Percentiles rank a stretch among this genome's conserved stretches.
phyloP scores from a whole-genome alignment of 352 stramenopile species.

The Globisporangium nunn region DNA sequence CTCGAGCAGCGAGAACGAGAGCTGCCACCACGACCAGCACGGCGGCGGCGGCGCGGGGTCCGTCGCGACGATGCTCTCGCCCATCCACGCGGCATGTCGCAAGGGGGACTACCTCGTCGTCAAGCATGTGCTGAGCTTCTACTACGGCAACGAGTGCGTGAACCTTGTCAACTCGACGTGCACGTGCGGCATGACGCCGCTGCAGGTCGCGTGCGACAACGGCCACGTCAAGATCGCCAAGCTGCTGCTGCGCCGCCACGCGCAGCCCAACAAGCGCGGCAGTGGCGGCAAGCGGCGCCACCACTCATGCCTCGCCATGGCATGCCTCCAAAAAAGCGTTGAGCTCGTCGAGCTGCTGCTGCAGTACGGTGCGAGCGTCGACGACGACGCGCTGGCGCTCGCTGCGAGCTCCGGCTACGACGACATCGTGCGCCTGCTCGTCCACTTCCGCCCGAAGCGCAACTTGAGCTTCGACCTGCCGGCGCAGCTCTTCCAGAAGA shows the following conservation, averaged over 20 bases:
- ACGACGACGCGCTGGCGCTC: slow-evolving; percentile 54
- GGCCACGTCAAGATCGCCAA: slow-evolving; percentile 51
- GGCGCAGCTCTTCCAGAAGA: slow-evolving; percentile 15
- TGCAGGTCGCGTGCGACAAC: slow-evolving; percentile 58
- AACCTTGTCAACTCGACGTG: slow-evolving; percentile 66
- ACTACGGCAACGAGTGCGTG: slow-evolving; percentile 42
- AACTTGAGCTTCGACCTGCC: slow-evolving; percentile 15
- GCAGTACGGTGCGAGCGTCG: slow-evolving; percentile 45
- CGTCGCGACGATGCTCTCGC: slow-evolving; percentile 29
- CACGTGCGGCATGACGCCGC: slow-evolving; percentile 55
- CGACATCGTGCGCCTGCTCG: slow-evolving; percentile 29
- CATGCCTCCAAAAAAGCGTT: slow-evolving; percentile 29
- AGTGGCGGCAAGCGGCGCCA: slow-evolving; percentile 29
- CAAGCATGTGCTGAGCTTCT: slow-evolving; percentile 67
- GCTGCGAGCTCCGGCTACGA: slow-evolving; percentile 31
- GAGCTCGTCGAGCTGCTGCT: slow-evolving; percentile 56
- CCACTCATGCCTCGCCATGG: slow-evolving; percentile 44
- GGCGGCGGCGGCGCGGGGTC: slow-evolving; percentile 1
- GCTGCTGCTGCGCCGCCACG: slow-evolving; percentile 52
- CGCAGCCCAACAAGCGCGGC: slow-evolving; percentile 37
- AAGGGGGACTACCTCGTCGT: slow-evolving; percentile 56
- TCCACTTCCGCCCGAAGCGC: slow-evolving; percentile 22
- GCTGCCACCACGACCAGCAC: slow-evolving; percentile 19
- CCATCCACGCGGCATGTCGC: slow-evolving; percentile 60
- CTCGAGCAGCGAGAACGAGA: slow-evolving; percentile 19